Base-by-base conservation (phyloP, 1,284 basidiomycete species). In the Pterulicium gracile region DNA sequence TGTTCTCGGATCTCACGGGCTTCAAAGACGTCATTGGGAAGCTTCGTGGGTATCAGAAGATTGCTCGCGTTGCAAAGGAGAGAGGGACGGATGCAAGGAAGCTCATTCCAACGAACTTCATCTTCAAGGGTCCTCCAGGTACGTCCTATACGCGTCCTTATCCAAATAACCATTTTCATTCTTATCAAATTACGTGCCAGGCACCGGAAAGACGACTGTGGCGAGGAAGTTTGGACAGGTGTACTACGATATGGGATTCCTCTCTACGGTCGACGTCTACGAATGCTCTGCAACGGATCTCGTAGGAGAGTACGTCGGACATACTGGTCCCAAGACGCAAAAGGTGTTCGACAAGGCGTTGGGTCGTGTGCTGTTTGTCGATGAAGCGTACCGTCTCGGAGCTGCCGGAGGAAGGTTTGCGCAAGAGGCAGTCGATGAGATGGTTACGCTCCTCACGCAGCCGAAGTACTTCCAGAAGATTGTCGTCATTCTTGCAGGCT, bases 51-150 rank as follows among this genome's bases (percentile, higher is more conserved):
- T 81, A 72, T 49, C 81, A 83, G 55, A 61, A 66, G 45, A 70
- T 76, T n/a, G 71, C 75, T 2, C 55, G 55, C 2, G 59, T 54
- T 17, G 65, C 68, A 57, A 75, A 73, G 52, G 55, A 51, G 3
- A 58, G 61, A 21, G 67, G 66, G 1, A 59, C 63, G 19, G 71
- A 79, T 47, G 58, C 67, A 23, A 65, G 70, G 1, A 61, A 69
- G 0, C 60, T 67, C 21, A 72, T 83, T 17, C 80, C 81, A 0
- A 83, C 75, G 3, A 80, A 70, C 48, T 84, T 82, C 52, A 64
- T 84, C 2, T 83, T 84, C 66, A 83, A 78, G 52, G 81, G 81
- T 0, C 81, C 81, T 3, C 81, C 81, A 53, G 80, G 79, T 75
- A 52, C 48, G 57, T 50, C 14, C n/a, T n/a, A n/a, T 41, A 21